Evolutionary conservation across 805 yeast genomes (phyloP).

Genomic region (Candida alai): DNA sequence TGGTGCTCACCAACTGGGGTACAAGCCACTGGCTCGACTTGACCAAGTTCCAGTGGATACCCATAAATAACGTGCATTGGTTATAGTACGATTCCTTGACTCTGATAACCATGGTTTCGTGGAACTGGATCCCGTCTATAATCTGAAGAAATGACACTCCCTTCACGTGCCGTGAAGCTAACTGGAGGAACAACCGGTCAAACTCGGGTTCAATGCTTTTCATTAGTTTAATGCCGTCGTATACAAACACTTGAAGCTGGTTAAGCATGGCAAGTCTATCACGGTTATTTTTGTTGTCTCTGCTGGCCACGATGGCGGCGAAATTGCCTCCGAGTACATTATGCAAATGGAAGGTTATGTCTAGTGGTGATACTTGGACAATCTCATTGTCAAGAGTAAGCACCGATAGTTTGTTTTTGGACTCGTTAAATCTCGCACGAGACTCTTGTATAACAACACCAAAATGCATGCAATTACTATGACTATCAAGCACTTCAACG

Average conservation of each 20-base stretch:
- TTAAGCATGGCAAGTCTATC: slow-evolving; percentile 19
- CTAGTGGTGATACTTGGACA: slow-evolving; percentile 21
- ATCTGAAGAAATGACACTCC: slow-evolving; percentile 15
- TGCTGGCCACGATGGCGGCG: slow-evolving; percentile 17
- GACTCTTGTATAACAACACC: slow-evolving; percentile 37
- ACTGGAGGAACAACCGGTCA: slow-evolving; percentile 22
- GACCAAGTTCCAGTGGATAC: slow-evolving; percentile 23
- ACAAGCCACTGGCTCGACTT: slow-evolving; percentile 27
- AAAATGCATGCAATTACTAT: slow-evolving; percentile 14
- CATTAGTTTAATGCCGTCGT: slow-evolving; percentile 13
- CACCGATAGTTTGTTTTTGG: slow-evolving; percentile 28
- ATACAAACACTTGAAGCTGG: slow-evolving; percentile 23
- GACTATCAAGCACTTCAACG: slow-evolving; percentile 28
- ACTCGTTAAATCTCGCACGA: slow-evolving; percentile 29
- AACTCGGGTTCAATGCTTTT: slow-evolving; percentile 13
- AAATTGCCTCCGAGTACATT: slow-evolving; percentile 20
- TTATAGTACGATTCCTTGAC: slow-evolving; percentile 20
- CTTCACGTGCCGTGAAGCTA: slow-evolving; percentile 13
- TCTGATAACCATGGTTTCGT: slow-evolving; percentile 9
- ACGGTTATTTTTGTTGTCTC: slow-evolving; percentile 16
- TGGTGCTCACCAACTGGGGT: slow-evolving; percentile 12
- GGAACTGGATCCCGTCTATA: slow-evolving; percentile 13
- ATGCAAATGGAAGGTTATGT: slow-evolving; percentile 28
- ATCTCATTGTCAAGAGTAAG: slow-evolving; percentile 31
- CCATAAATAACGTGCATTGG: slow-evolving; percentile 27